Conservation (phyloP, 177 flowering plant genomes). For the Vitis hybrid region DNA sequence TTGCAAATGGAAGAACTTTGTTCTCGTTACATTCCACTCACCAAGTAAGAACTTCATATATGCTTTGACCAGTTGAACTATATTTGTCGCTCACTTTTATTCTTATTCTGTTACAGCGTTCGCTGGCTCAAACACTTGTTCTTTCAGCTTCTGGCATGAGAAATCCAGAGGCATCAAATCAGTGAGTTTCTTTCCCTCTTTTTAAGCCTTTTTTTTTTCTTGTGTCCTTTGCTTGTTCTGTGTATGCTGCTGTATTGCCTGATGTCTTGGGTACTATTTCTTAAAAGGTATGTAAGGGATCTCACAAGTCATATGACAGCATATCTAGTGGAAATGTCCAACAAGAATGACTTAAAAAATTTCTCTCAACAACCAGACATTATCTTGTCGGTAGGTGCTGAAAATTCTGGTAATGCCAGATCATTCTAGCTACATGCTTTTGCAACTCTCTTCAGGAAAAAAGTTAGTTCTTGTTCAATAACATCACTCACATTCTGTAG, state of each 20-base stretch:
- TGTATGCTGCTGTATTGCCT: neutral
- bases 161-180: constrained; percentile 66
- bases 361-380: constrained; percentile 80
- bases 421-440: neutral
- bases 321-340: constrained; percentile 61
- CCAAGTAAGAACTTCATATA: constrained; percentile 53
- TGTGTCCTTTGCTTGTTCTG: neutral
- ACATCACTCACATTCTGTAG: constrained; percentile 33
- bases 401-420: neutral
- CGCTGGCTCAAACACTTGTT: constrained; percentile 80
- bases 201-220: neutral
- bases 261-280: constrained; percentile 7
- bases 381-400: constrained; percentile 53
- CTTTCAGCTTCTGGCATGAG: constrained; percentile 74
- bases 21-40: constrained; percentile 57
- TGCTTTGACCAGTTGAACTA: constrained; percentile 1
- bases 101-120: constrained; percentile 54
- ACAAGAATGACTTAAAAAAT: constrained; percentile 58
- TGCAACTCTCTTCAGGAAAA: neutral
- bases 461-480: neutral
- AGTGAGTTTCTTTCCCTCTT: constrained; percentile 42
- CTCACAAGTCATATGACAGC: constrained; percentile 64
- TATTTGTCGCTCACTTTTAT: neutral
- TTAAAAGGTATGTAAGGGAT: constrained; percentile 66
- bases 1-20: constrained; percentile 60